A percentile compares a stretch with the other conserved stretches of the same genome.
Conservation (phyloP, 768 basidiomycete species). For the Crassisporium funariophilum region DNA sequence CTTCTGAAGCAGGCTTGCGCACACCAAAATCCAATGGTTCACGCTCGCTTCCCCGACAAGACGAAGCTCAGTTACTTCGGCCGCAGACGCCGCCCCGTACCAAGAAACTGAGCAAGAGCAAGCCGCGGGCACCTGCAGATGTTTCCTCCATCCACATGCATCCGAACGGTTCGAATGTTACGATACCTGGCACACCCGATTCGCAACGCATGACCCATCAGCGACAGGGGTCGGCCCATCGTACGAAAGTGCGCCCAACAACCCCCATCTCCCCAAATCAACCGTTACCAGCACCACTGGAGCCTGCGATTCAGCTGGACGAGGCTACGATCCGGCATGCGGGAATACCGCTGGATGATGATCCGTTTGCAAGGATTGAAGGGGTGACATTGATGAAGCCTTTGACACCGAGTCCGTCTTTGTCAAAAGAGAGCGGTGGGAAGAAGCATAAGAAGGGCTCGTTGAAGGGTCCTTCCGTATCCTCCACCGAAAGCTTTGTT, state of each 20-base stretch:
- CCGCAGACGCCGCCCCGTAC: conserved; percentile 22
- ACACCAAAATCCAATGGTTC: conserved; percentile 12
- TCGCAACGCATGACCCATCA: conserved; percentile 11
- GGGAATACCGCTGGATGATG: conserved; percentile 47
- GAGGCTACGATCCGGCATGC: conserved; percentile 30
- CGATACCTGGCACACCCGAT: conserved; percentile 17
- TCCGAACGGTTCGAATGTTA: conserved; percentile 17
- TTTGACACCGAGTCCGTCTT: conserved; percentile 13
- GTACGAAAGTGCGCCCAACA: conserved; percentile 13
- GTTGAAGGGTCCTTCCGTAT: conserved; percentile 6
- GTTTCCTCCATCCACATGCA: conserved; percentile 11
- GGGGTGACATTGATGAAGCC: conserved; percentile 52
- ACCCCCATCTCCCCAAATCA: conserved; percentile 11
- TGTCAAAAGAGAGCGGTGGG: conserved; percentile 9
- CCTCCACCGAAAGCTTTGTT: conserved; percentile 9
- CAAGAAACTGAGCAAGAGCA: conserved; percentile 36
- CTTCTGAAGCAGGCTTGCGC: conserved; percentile 5
- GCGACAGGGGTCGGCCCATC: conserved; percentile 13
- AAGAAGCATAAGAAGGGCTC: conserved; percentile 9
- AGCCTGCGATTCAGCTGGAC: conserved; percentile 27
- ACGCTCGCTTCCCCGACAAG: conserved; percentile 10
- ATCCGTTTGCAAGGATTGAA: conserved; percentile 58
- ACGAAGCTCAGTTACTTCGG: conserved; percentile 6
- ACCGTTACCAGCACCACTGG: conserved; percentile 6
- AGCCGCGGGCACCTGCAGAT: conserved; percentile 21